Base-by-base conservation (phyloP, 768 basidiomycete genomes). In the Chalciporus piperatus region DNA sequence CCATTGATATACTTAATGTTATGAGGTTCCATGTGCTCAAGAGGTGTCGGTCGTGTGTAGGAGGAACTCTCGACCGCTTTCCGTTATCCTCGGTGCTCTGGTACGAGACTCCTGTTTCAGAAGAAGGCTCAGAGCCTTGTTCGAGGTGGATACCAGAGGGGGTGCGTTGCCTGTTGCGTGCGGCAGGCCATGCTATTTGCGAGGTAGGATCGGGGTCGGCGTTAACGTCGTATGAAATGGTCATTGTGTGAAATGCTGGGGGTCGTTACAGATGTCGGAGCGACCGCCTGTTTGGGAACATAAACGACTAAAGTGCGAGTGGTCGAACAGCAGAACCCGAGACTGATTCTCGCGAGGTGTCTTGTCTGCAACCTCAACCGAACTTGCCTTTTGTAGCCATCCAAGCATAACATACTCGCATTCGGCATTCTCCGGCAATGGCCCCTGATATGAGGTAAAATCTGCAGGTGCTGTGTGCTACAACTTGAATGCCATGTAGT, bases 1-100 rank as follows among this genome's bases (percentile, higher is more conserved):
- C 92, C 89, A 98, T 95, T 8, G 93, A 91, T 54, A 97, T 81
- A 53, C 86, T 90, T 59, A 93, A 74, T 2, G 88, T 88, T 61
- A 92, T 78, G 51, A 93, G 80, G 66, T 88, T 76, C 85, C 85
- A 86, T 66, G 83, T 81, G 12, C 56, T 68, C 33, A 72, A 48
- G 19, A 61, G 69, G 33, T 50, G 63, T 39, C 64, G 62, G 9
- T 58, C 37, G 33, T 57, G 67, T 44, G 70, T 67, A n/a, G 55
- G 6, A 30, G 57, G 40, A 28, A 47, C 22, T 0, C 57, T 46
- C 1, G 52, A 44, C 20, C 35, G 51, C 49, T 72, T 70, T 20
- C 65, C 63, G 33, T 51, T 41, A 39, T 73, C 70, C 41, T 65
- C 56, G 0, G 70, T 71, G 27, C 72, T 65, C 55, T 66, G 65